Base-by-base conservation (phyloP, 495 filamentous ascomycete species). In the Penicillium subrubescens region DNA sequence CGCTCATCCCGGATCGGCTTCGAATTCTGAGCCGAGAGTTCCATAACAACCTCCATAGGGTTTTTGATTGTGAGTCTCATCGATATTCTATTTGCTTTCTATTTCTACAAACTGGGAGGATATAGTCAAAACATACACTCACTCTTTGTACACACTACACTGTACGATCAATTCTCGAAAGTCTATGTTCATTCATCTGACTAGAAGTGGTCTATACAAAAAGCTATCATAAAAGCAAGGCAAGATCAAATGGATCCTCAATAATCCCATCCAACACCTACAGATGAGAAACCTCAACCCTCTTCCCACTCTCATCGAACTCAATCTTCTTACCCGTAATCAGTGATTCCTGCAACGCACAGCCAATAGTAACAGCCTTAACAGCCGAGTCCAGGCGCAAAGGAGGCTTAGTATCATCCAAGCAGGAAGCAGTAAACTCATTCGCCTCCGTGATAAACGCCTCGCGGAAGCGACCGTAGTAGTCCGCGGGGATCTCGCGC, bases 361-460 rank as follows among this genome's bases (percentile, higher is more conserved):
- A 66, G 1, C 72, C 79, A 65, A 81, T 78, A 52, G 65, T 61
- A 59, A 79, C 62, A 33, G 64, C 73, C 60, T 68, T 77, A 5
- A 78, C 60, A 12, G 67, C 77, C 8, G 62, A 51, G n/a, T 76
- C 70, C 57, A 81, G 41, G 23, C 61, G 59, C 52, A 87, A 73
- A 23, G 86, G 86, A 60, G 86, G 57, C 62, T 72, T 63, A 43
- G 61, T 79, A 54, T 82, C 74, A 64, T 87, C 84, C 59, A 88
- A 63, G 64, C 79, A 81, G 23, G 72, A 73, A 33, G 72, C 81
- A n/a, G 81, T 83, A 61, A 85, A 88, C 71, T 87, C 82, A 33
- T 83, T 83, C 34, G 82, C 79, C 72, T 88, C 86, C 2, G 70
- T 81, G 54, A 87, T 79, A 71, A 88, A 88, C 4, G 86, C 86